Evolutionary conservation across 495 filamentous ascomycete species (phyloP).

Genomic region (Tuber brumale): DNA sequence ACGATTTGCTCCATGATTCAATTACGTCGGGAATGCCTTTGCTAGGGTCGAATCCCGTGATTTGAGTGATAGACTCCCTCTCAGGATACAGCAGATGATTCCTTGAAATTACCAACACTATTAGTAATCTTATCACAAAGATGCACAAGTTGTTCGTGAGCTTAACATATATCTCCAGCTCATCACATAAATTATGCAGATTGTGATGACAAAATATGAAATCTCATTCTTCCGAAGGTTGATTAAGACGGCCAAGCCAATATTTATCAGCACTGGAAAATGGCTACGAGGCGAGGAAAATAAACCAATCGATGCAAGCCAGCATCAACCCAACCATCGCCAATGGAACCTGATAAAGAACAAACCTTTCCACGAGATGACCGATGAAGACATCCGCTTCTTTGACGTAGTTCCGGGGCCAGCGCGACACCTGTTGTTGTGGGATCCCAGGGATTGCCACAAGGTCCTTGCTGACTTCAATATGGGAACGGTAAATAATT

Average conservation of each 20-base stretch:
- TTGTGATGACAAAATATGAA: slow-evolving; percentile 65
- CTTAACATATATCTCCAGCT: slow-evolving; percentile 52
- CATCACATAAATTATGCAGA: slow-evolving; percentile 61
- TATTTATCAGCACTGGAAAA: not conserved
- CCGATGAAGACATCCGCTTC: slow-evolving; percentile 73
- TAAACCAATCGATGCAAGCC: slow-evolving; percentile 73
- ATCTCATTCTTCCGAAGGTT: slow-evolving; percentile 66
- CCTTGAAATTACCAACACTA: slow-evolving; percentile 43
- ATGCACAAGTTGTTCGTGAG: not conserved
- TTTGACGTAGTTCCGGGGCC: slow-evolving; percentile 66
- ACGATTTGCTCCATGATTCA: slow-evolving; percentile 68
- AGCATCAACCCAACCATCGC: slow-evolving; percentile 71
- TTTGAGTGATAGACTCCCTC: slow-evolving; percentile 73
- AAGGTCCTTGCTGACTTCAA: slow-evolving; percentile 74
- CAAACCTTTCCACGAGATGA: slow-evolving; percentile 72
- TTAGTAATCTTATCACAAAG: slow-evolving; percentile 10
- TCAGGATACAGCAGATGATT: slow-evolving; percentile 61
- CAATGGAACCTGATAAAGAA: slow-evolving; percentile 60
- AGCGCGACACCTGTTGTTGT: slow-evolving; percentile 69
- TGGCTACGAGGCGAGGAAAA: not conserved
- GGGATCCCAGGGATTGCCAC: slow-evolving; percentile 62
- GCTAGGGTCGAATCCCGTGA: slow-evolving; percentile 78
- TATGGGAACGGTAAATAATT: slow-evolving; percentile 75
- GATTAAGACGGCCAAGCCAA: slow-evolving; percentile 80
- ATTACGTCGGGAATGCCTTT: slow-evolving; percentile 80